Percentiles rank a stretch among this genome's conserved stretches.
Conservation (phyloP, 2,329 filamentous ascomycete genomes). For the Monilinia fructigena region DNA sequence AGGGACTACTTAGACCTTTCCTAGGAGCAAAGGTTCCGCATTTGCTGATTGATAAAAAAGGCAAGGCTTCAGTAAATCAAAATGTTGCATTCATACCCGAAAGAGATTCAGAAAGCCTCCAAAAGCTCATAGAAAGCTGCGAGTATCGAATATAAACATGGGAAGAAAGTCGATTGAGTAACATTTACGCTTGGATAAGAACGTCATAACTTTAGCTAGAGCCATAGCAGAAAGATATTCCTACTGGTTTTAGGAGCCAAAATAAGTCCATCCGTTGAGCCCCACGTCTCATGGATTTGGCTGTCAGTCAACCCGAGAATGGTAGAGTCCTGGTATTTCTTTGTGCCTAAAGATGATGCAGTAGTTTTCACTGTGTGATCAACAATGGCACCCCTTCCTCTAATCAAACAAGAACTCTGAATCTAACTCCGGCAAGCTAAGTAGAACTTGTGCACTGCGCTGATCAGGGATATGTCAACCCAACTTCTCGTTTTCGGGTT, state of each 20-base stretch:
- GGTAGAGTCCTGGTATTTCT: not conserved
- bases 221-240: not conserved
- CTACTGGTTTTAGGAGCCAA: not conserved
- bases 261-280: not conserved
- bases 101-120: no score
- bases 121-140: not conserved
- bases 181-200: not conserved
- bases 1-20: not conserved
- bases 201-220: constrained; percentile 5
- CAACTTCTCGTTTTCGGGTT: not conserved
- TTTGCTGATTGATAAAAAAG: no score
- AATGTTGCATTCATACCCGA: no score
- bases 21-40: constrained; percentile 4
- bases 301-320: not conserved
- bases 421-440: not conserved
- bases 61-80: not conserved
- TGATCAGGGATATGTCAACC: not conserved
- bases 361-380: no score
- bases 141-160: not conserved
- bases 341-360: not conserved
- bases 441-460: not conserved
- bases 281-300: not conserved
- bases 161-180: not conserved
- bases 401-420: not conserved
- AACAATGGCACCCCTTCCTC: no score